A percentile compares a stretch with the other conserved stretches of the same genome.
These are phyloP conservation scores for Trypanosoma theileri DNA, from an alignment of 208 protist species.

Conservation along the genomic window DNA sequence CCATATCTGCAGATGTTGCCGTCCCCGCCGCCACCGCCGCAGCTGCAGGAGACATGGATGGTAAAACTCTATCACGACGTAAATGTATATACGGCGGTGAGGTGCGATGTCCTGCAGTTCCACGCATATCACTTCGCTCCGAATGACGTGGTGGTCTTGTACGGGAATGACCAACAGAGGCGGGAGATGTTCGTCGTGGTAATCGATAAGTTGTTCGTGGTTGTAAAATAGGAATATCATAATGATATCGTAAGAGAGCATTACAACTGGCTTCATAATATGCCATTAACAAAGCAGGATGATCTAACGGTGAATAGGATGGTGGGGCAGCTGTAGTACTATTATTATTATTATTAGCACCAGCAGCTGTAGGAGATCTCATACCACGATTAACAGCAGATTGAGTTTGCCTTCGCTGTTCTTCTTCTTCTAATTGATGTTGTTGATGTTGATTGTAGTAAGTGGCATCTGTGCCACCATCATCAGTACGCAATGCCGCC, in stretches of 20 bases:
- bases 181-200: constrained; percentile 15
- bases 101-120: neutral
- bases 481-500: neutral
- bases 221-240: constrained; percentile 21
- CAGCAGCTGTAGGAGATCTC: too few relatives aligned
- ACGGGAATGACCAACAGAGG: constrained; percentile 16
- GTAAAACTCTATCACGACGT: constrained; percentile 3
- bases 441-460: too few relatives aligned
- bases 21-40: too few relatives aligned
- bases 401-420: too few relatives aligned
- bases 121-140: neutral
- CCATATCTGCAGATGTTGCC: constrained; percentile 1
- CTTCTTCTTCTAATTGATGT: too few relatives aligned
- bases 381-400: too few relatives aligned
- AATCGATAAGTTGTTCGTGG: constrained; percentile 21
- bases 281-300: constrained; percentile 28
- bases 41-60: too few relatives aligned
- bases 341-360: constrained; percentile 3
- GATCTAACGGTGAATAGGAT: constrained; percentile 27
- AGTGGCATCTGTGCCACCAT: too few relatives aligned
- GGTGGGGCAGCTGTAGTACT: constrained; percentile 2
- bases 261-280: constrained; percentile 28
- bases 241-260: constrained; percentile 31
- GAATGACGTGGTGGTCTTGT: neutral
- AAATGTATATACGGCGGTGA: constrained; percentile 1